Percentiles rank a stretch among this genome's conserved stretches.
Conservation (phyloP, 257 asterid genomes). For the Solanum bulbocastanum region DNA sequence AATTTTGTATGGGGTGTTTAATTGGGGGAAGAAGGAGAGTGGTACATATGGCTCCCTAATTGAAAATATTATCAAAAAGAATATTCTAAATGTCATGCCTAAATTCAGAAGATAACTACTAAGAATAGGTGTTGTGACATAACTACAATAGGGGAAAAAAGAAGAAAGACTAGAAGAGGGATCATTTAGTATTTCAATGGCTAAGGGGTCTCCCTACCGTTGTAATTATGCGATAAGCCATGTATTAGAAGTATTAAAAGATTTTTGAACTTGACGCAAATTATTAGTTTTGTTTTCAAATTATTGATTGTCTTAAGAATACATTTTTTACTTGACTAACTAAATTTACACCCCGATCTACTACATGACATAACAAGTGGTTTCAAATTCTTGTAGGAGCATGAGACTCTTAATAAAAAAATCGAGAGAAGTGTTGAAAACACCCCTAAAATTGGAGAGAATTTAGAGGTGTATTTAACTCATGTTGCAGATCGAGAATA, state of each 20-base stretch:
- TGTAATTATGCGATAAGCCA: neutral
- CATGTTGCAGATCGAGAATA: too few relatives aligned
- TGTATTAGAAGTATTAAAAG: too few relatives aligned
- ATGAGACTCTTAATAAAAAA: too few relatives aligned
- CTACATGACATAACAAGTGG: neutral
- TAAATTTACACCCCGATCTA: too few relatives aligned
- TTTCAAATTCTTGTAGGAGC: neutral
- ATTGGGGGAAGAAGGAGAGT: neutral
- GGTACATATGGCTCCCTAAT: neutral
- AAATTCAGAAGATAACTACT: neutral
- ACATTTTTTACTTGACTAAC: too few relatives aligned
- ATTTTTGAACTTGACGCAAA: too few relatives aligned
- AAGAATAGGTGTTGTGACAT: neutral
- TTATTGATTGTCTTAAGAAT: too few relatives aligned
- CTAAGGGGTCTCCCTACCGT: neutral
- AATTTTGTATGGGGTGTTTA: neutral
- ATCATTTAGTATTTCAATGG: neutral
- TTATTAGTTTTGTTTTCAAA: too few relatives aligned
- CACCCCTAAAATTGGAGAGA: neutral
- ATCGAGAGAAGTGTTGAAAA: neutral
- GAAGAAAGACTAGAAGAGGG: neutral
- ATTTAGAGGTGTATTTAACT: neutral
- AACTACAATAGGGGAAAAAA: neutral
- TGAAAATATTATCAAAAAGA: neutral
- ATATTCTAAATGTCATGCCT: neutral